A percentile compares a stretch with the other conserved stretches of the same genome.
Conservation (phyloP, 2,329 filamentous ascomycete genomes). For the Juglanconis juglandina region DNA sequence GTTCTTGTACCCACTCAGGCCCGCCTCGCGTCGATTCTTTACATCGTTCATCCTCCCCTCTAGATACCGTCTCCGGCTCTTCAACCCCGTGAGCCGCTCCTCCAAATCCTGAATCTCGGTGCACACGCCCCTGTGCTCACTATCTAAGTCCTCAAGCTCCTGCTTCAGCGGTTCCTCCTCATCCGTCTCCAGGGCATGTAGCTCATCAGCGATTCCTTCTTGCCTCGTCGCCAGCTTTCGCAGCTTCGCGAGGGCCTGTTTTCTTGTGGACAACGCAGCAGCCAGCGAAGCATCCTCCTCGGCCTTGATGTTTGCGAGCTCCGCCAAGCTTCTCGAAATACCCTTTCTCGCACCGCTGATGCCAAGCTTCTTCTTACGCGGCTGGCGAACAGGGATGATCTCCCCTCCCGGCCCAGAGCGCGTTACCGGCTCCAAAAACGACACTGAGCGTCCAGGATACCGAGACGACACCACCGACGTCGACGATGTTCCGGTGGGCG, state of each 20-base stretch:
- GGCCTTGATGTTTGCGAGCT: conserved; percentile 62
- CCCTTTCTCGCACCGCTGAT: conserved; percentile 63
- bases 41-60: conserved; percentile 59
- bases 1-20: conserved; percentile 67
- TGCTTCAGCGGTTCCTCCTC: conserved; percentile 56
- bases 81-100: conserved; percentile 58
- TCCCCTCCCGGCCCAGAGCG: conserved; percentile 39
- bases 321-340: conserved; percentile 60
- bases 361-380: conserved; percentile 49
- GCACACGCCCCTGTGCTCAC: conserved; percentile 53
- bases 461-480: conserved; percentile 36
- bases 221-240: conserved; percentile 49
- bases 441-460: conserved; percentile 20
- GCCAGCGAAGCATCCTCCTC: conserved; percentile 64
- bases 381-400: conserved; percentile 61
- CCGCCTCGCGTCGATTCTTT: conserved; percentile 64
- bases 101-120: conserved; percentile 65
- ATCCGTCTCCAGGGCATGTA: conserved; percentile 52
- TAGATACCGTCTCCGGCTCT: conserved; percentile 57
- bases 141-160: conserved; percentile 58
- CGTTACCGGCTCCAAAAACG: conserved; percentile 41
- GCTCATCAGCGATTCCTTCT: conserved; percentile 47
- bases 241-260: conserved; percentile 56
- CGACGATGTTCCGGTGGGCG: conserved; percentile 36
- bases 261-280: conserved; percentile 53